These are phyloP conservation scores for Amanita fuliginea DNA, from an alignment of 768 basidiomycete species.

Conservation along the genomic window DNA sequence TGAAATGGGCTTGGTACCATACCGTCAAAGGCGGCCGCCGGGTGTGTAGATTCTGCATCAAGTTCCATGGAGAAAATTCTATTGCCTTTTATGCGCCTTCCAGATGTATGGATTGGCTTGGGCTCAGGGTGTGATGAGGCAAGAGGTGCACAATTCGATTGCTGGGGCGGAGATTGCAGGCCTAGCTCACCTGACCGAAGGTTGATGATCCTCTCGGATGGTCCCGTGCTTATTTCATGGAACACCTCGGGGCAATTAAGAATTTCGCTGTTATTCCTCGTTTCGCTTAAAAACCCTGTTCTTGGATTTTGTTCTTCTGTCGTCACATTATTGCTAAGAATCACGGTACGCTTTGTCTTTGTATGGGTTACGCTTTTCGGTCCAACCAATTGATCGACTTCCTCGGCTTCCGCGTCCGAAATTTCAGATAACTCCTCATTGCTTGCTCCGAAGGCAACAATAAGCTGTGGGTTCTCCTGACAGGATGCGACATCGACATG, in stretches of 20 bases:
- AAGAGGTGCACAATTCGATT: not conserved
- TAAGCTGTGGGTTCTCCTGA: conserved; percentile 6
- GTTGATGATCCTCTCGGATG: not conserved
- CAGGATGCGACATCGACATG: not conserved
- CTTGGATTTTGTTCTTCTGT: not conserved
- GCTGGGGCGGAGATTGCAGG: not conserved
- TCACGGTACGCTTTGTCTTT: not conserved
- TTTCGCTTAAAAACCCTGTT: not conserved
- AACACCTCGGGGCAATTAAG: not conserved
- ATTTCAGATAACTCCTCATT: conserved; percentile 17
- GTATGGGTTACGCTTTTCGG: not conserved
- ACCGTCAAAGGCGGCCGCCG: not conserved
- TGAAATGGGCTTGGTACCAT: not conserved
- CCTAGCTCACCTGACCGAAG: not conserved
- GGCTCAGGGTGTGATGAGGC: not conserved
- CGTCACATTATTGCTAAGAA: no score
- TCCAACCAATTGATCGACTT: not conserved
- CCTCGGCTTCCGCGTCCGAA: conserved; percentile 9
- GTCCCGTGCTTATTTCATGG: not conserved
- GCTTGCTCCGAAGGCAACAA: conserved; percentile 13
- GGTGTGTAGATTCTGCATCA: not conserved
- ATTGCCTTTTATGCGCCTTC: not conserved
- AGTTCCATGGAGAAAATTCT: not conserved
- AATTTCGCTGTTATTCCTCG: not conserved
- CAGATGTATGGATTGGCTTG: not conserved